Conservation (phyloP, 768 basidiomycete species). For the Suillus clintonianus region DNA sequence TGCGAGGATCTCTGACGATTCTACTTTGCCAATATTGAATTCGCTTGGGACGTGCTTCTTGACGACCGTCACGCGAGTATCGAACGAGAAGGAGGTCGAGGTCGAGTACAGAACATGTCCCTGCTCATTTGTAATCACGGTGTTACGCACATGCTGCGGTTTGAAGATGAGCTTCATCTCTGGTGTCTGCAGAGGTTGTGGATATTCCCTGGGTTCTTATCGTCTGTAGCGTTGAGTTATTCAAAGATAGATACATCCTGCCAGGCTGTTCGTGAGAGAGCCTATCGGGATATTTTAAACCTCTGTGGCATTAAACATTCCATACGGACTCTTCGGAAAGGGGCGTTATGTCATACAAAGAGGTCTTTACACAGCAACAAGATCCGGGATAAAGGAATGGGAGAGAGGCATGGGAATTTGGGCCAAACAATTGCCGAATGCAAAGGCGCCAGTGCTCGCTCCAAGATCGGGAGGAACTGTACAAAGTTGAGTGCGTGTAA, state of each 20-base stretch:
- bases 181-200: background rate
- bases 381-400: too few species aligned
- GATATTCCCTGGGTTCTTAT: background rate
- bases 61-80: conserved; percentile 9
- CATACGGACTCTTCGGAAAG: background rate
- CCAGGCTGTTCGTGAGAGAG: background rate
- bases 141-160: conserved; percentile 9
- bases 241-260: too few species aligned
- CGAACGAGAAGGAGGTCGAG: conserved; percentile 10
- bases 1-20: conserved; percentile 24
- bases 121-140: conserved; percentile 7
- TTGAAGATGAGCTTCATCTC: conserved; percentile 3
- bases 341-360: background rate
- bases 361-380: background rate
- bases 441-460: too few species aligned
- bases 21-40: conserved; percentile 10
- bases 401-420: too few species aligned
- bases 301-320: background rate
- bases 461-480: background rate
- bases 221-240: too few species aligned
- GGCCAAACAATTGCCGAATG: too few species aligned
- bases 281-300: background rate
- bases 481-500: background rate
- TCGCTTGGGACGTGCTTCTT: conserved; percentile 8
- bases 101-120: conserved; percentile 16